These are phyloP conservation scores for Saccharomycopsis guyanensis DNA, from an alignment of 805 yeast species.

Conservation along the genomic window DNA sequence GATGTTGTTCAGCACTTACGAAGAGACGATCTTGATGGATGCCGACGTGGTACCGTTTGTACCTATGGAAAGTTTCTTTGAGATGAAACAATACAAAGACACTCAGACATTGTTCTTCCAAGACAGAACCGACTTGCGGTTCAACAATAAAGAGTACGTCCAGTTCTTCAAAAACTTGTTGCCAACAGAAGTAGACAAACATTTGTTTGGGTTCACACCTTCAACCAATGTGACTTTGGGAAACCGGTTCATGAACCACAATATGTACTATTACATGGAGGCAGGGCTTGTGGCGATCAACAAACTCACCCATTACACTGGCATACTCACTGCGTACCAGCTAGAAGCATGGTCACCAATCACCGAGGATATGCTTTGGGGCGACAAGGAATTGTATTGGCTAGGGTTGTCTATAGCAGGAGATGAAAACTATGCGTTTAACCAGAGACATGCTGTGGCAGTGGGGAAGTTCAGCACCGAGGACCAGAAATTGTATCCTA, in stretches of 20 bases:
- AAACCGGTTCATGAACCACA: slow-evolving; percentile 37
- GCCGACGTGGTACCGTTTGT: slow-evolving; percentile 43
- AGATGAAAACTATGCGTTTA: slow-evolving; percentile 46
- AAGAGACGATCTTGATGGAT: slow-evolving; percentile 41
- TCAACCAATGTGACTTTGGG: slow-evolving; percentile 29
- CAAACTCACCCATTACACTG: slow-evolving; percentile 38
- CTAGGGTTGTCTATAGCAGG: slow-evolving; percentile 51
- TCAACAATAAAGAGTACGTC: slow-evolving; percentile 36
- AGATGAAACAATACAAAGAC: slow-evolving; percentile 29
- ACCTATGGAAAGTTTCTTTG: slow-evolving; percentile 32
- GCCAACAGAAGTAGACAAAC: slow-evolving; percentile 35
- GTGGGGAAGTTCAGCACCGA: slow-evolving; percentile 38
- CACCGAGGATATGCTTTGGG: slow-evolving; percentile 46
- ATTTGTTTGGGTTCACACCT: slow-evolving; percentile 32
- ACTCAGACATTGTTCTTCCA: slow-evolving; percentile 38
- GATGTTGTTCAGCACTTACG: slow-evolving; percentile 39
- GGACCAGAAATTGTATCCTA: slow-evolving; percentile 21
- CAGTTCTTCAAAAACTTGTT: slow-evolving; percentile 38
- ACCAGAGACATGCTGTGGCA: slow-evolving; percentile 46
- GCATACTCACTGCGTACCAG: slow-evolving; percentile 36
- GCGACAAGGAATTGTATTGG: slow-evolving; percentile 72
- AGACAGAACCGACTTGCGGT: slow-evolving; percentile 42
- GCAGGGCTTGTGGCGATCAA: slow-evolving; percentile 37
- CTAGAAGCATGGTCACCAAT: slow-evolving; percentile 37
- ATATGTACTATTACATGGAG: slow-evolving; percentile 39